Percentiles rank a stretch among this genome's conserved stretches.
These are phyloP conservation scores for Ceratocystis colombiana DNA, from an alignment of 2,329 filamentous ascomycete genomes.

Conservation along the genomic window DNA sequence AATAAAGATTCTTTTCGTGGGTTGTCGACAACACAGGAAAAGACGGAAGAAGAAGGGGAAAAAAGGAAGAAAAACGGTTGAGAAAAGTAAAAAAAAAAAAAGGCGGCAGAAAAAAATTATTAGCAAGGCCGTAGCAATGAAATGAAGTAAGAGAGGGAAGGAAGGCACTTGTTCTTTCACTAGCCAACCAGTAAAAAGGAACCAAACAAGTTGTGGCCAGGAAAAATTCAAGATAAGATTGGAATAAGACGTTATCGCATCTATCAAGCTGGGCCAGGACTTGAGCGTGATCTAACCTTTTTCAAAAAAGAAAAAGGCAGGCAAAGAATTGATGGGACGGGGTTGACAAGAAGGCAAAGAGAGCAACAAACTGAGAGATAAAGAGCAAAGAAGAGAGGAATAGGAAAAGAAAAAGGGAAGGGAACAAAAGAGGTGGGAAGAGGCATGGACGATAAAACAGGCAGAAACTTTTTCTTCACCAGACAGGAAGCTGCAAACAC, in stretches of 20 bases:
- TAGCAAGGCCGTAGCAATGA: slow-evolving; percentile 16
- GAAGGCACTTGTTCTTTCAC: slow-evolving; percentile 1
- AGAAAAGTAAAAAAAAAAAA: neutral
- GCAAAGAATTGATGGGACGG: neutral
- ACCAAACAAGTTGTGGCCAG: slow-evolving; percentile 10
- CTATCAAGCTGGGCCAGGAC: neutral
- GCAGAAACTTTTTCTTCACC: slow-evolving; percentile 18
- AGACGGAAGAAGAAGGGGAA: neutral
- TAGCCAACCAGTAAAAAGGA: slow-evolving; percentile 15
- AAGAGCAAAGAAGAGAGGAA: slow-evolving; percentile 16
- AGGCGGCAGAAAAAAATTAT: slow-evolving; percentile 15
- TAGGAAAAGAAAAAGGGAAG: slow-evolving; percentile 9
- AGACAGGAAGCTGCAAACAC: neutral
- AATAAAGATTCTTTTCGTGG: neutral
- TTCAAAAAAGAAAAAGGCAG: slow-evolving; percentile 1
- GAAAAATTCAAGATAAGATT: slow-evolving; percentile 14
- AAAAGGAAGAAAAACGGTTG: slow-evolving; percentile 1
- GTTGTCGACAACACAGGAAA: slow-evolving; percentile 10
- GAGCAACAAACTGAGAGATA: neutral
- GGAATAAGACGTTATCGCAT: slow-evolving; percentile 10
- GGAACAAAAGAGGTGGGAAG: neutral
- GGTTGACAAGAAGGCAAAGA: neutral
- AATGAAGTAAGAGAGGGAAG: neutral
- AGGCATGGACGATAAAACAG: neutral
- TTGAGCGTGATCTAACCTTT: slow-evolving; percentile 13